Base-by-base conservation (phyloP, 495 filamentous ascomycete genomes). In the Penicillium riverlandense region DNA sequence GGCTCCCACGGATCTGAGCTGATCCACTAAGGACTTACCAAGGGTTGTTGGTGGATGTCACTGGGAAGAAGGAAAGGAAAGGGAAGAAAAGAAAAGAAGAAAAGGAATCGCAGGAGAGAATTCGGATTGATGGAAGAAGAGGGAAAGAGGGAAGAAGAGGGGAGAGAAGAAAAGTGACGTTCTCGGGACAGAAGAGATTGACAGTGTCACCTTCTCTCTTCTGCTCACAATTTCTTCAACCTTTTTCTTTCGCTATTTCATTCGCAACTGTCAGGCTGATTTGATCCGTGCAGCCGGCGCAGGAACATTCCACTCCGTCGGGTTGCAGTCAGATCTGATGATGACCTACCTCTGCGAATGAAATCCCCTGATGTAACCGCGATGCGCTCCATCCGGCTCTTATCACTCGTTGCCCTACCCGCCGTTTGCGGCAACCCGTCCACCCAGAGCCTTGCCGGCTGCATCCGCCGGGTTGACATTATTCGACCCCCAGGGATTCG, bases 1-100 rank as follows among this genome's bases (percentile, higher is more conserved):
- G 48, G 44, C 38, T 61, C 55, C 63, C 63, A 65, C 61, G 63
- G 63, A 55, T 65, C 59, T 41, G 39, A 41, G 16, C 37, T 35
- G 31, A 52, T 43, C 48, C 40, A 49, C 44, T 9, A 22, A 22
- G 22, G 22, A 22, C 22, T 22, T 22, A 22, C 22, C 22, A 22
- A 22, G 22, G 22, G 4, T 22, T 22, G 22, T 4, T 22, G 22
- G 22, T 22, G 22, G 22, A 22, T 3, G 22, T 6, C 22, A 22
- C 2, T 6, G 22, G 37, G 37, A 40, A 38, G 49, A 39, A 50
- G 45, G 16, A 34, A 30, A 35, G 41, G 47, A 30, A 3, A 34
- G n/a, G n/a, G 31, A 16, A 48, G 41, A 40, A 30, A 38, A 35
- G 41, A 49, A 30, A 3, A 34, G 31, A 16, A 48, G 41, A 40